phyloP scores from a whole-genome alignment of 2,329 filamentous ascomycete species.

The Nemania sp. region DNA sequence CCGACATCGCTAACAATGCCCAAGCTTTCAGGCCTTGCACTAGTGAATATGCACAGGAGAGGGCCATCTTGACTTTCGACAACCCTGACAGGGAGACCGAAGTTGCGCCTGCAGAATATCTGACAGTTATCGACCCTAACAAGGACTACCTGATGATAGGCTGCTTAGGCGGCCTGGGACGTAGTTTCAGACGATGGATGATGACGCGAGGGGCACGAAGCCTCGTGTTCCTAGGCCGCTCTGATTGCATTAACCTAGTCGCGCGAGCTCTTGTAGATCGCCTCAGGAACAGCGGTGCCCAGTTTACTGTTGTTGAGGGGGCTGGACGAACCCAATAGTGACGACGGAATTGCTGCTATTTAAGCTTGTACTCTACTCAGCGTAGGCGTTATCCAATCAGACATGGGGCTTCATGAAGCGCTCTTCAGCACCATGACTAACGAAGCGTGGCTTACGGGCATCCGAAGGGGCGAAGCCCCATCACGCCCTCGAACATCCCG shows the following conservation, averaged over 20 bases:
- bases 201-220: constrained; percentile 37
- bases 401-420: constrained; percentile 43
- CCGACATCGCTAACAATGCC: too few species aligned
- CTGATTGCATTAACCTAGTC: constrained; percentile 33
- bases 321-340: constrained; percentile 26
- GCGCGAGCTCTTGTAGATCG: constrained; percentile 31
- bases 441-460: constrained; percentile 34
- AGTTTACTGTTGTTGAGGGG: constrained; percentile 33
- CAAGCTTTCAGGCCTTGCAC: too few species aligned
- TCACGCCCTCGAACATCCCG: constrained; percentile 21
- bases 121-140: constrained; percentile 15
- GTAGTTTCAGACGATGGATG: constrained; percentile 43
- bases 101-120: constrained; percentile 17
- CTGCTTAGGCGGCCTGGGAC: constrained; percentile 41
- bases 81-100: too few species aligned
- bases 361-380: constrained; percentile 17
- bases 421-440: constrained; percentile 36
- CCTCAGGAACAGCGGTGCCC: constrained; percentile 31
- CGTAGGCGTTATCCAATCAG: constrained; percentile 35
- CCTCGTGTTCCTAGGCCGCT: constrained; percentile 41
- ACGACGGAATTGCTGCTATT: constrained; percentile 16
- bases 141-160: constrained; percentile 32
- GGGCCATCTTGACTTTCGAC: too few species aligned
- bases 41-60: too few species aligned
- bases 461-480: constrained; percentile 37